A percentile compares a stretch with the other conserved stretches of the same genome.
phyloP scores from a whole-genome alignment of 257 asterid genomes.

The Euphrasia confusa region DNA sequence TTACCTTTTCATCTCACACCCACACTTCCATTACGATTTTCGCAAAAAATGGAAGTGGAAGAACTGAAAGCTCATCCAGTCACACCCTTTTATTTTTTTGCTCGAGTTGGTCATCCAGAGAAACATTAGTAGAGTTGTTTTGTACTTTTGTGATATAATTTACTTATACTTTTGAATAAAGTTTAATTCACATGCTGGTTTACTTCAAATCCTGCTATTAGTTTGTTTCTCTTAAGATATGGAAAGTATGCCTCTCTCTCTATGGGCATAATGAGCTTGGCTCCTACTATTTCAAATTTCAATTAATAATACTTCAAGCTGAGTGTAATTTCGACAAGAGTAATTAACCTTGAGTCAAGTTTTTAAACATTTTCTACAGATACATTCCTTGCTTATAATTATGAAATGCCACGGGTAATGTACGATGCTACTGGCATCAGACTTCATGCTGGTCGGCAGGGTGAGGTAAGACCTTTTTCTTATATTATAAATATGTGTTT shows the following conservation, averaged over 20 bases:
- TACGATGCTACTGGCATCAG: constrained; percentile 97
- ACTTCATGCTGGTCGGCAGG: constrained; percentile 97
- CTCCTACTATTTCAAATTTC: neutral
- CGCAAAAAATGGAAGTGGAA: too few relatives aligned
- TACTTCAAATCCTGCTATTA: constrained; percentile 14
- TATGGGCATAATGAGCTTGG: constrained; percentile 1
- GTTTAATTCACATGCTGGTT: neutral
- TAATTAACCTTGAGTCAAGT: constrained; percentile 9
- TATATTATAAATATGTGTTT: constrained; percentile 15
- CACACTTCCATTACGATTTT: too few relatives aligned
- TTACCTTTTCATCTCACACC: too few relatives aligned
- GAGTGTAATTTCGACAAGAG: constrained; percentile 1
- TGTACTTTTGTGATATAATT: neutral
- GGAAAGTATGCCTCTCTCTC: neutral
- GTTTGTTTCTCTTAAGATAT: constrained; percentile 15
- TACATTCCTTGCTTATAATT: constrained; percentile 22
- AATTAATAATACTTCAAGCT: neutral
- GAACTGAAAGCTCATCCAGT: too few relatives aligned
- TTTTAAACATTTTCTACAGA: neutral
- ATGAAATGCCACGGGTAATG: constrained; percentile 66
- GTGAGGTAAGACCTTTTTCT: constrained; percentile 58
- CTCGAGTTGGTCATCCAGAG: neutral
- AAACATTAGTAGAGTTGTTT: neutral
- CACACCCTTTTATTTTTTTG: too few relatives aligned
- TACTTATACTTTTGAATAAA: constrained; percentile 1